phyloP scores from a whole-genome alignment of 805 yeast genomes.

The Metschnikowia gelsemii region DNA sequence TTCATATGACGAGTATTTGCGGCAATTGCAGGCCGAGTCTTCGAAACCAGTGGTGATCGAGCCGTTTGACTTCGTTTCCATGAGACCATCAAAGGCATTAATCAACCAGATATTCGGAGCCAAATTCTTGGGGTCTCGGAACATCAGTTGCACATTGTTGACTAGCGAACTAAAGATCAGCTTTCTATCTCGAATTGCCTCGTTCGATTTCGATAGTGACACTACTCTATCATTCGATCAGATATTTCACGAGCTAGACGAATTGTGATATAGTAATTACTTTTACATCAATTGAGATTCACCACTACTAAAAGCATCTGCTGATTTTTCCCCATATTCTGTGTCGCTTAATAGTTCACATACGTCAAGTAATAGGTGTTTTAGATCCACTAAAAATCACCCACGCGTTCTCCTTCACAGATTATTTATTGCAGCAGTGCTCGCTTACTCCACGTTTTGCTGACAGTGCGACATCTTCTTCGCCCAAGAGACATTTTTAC shows the following conservation, averaged over 20 bases:
- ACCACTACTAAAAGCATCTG: no score
- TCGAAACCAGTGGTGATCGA: neutral
- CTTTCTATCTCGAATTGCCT: conserved; percentile 1
- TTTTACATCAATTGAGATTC: no score
- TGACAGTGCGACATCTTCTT: conserved; percentile 4
- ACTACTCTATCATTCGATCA: conserved; percentile 4
- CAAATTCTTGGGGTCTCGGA: neutral
- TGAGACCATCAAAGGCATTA: conserved; percentile 7
- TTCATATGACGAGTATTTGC: conserved; percentile 3
- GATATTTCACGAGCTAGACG: neutral
- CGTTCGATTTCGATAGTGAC: conserved; percentile 5
- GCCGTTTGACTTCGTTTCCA: conserved; percentile 10
- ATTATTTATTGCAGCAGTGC: no score
- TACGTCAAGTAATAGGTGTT: no score
- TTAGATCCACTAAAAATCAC: no score
- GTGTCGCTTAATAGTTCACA: no score
- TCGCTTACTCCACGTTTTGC: conserved; percentile 9
- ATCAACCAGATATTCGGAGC: neutral
- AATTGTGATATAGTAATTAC: no score
- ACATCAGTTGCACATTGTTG: neutral
- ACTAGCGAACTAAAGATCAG: conserved; percentile 1
- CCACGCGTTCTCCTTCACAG: no score
- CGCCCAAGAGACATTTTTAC: neutral
- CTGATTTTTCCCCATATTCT: no score
- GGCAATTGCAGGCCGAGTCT: neutral